Evolutionary conservation across 1,284 basidiomycete species (phyloP).

Genomic region (Ceratobasidium theobromae): DNA sequence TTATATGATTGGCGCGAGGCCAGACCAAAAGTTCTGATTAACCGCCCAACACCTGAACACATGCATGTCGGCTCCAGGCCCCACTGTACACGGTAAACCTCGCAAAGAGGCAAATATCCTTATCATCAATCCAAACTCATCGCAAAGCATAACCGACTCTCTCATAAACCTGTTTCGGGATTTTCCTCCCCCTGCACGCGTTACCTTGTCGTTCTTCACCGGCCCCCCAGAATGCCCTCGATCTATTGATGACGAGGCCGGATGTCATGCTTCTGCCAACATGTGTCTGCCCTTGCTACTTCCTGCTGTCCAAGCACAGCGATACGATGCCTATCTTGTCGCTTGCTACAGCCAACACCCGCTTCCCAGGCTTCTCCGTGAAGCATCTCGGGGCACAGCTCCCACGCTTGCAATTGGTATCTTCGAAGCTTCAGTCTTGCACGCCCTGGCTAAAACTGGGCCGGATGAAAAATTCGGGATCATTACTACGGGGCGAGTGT

Average conservation of each 20-base stretch:
- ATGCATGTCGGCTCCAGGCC: neutral
- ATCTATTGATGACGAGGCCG: slow-evolving; percentile 49
- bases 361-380: slow-evolving; percentile 48
- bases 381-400: slow-evolving; percentile 36
- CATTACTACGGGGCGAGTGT: slow-evolving; percentile 52
- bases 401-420: slow-evolving; percentile 44
- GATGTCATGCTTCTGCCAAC: slow-evolving; percentile 46
- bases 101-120: slow-evolving; percentile 42
- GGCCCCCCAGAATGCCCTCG: slow-evolving; percentile 46
- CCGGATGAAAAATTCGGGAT: slow-evolving; percentile 49
- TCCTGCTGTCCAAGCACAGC: slow-evolving; percentile 17
- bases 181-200: slow-evolving; percentile 32
- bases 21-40: too few species aligned
- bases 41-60: too few species aligned
- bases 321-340: slow-evolving; percentile 48
- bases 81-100: neutral
- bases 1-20: too few species aligned
- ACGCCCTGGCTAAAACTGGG: slow-evolving; percentile 41
- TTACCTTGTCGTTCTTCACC: slow-evolving; percentile 46
- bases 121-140: slow-evolving; percentile 56
- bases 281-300: slow-evolving; percentile 43
- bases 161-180: slow-evolving; percentile 35
- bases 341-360: slow-evolving; percentile 57
- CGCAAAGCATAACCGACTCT: slow-evolving; percentile 47
- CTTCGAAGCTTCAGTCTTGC: slow-evolving; percentile 50